Evolutionary conservation across 257 asterid species (phyloP).

Genomic region (Nicotiana otophora): DNA sequence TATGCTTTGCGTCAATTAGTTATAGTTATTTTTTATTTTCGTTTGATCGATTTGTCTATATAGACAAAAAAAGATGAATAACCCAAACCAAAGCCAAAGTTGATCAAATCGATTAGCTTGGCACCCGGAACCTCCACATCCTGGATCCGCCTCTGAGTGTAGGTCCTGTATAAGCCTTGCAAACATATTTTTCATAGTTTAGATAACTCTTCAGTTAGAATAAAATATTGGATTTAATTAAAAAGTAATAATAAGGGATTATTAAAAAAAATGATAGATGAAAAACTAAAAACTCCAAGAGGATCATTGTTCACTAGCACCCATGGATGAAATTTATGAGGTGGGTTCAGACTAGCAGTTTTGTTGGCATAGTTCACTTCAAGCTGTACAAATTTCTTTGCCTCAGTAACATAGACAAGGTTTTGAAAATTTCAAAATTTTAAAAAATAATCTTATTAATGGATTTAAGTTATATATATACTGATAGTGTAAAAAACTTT

Average conservation of each 20-base stretch:
- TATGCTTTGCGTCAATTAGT: no score
- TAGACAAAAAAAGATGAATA: no score
- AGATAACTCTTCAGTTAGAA: not conserved
- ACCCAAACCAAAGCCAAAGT: no score
- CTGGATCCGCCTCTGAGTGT: no score
- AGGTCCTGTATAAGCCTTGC: not conserved
- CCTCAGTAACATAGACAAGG: not conserved
- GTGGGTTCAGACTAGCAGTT: not conserved
- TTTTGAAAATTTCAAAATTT: no score
- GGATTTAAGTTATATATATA: no score
- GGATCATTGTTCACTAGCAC: not conserved
- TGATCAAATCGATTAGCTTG: no score
- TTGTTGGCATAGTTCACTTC: not conserved
- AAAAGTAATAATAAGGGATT: not conserved
- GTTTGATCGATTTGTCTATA: no score
- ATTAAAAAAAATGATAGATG: not conserved
- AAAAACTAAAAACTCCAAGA: not conserved
- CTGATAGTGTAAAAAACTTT: no score
- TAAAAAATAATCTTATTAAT: not conserved
- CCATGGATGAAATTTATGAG: not conserved
- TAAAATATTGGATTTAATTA: not conserved
- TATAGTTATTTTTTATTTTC: no score
- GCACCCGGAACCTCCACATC: no score
- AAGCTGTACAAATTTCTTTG: not conserved
- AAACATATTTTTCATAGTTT: not conserved